Evolutionary conservation across 805 yeast genomes (phyloP), one percentile per base, ranked within the genome.

Genomic region (Blastobotrys muscicola): DNA sequence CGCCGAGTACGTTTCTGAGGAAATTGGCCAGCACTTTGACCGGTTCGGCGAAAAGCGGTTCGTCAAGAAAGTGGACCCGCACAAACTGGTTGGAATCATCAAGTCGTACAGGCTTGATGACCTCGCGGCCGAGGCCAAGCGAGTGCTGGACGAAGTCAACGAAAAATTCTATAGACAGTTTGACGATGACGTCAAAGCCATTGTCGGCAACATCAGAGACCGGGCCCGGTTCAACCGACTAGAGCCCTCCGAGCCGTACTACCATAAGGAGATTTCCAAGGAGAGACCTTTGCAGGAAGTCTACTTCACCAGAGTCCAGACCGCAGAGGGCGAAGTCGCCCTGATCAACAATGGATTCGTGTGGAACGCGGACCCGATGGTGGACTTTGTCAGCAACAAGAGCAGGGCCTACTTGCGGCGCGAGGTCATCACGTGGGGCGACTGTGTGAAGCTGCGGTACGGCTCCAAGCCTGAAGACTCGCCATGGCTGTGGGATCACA

Each of bases 331-430:
- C 2, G 68, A 72, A 33, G 51, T 58, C 6, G 66, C 62, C 2
- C 67, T 90, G 46, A 97, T 95, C 3, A 92, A 92, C 58, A 90
- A 92, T 57, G 98, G 98, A 38, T 90, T 97, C 97, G 86, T 92
- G 45, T 90, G 98, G 98, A 89, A 85, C 42, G 97, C 95, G 8
- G 80, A 90, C 52, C 97, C 97, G 1, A 64, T 89, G 45, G 82
- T 85, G 2, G 97, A 90, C 64, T 90, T 90, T 72, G 98, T 97
- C 0, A 82, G 95, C 0, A 62, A 71, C 26, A 54, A 78, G 43
- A 78, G 94, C 4, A 82, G 76, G 56, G 89, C 94, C 3, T 90
- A 92, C 58, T 64, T 90, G 40, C 72, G 94, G 42, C 75, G 98
- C 58, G 96, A 90, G 61, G 95, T 90, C 9, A 87, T 90, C 52